Base-by-base conservation (phyloP, 805 yeast species). In the Candida caryicola region DNA sequence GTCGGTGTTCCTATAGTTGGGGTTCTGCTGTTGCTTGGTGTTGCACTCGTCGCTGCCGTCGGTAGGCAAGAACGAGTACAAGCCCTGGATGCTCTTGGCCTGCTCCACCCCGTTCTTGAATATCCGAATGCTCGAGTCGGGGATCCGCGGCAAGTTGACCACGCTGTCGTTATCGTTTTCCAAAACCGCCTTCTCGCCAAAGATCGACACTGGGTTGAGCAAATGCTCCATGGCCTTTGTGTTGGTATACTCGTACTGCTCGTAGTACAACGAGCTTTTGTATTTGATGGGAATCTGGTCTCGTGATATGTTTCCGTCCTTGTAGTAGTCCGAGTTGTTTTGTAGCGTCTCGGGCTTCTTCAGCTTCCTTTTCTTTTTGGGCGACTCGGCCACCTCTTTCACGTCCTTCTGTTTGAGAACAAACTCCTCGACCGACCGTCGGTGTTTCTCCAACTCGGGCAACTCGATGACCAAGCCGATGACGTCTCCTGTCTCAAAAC, bases 231-330 rank as follows among this genome's bases (percentile, higher is more conserved):
- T 82, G 25, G 71, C 73, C 45, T 77, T 81, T 0, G 87, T 76
- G 3, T 79, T 64, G 4, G 80, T 74, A 52, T 85, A 87, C 57
- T 93, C 97, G 42, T 79, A 82, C 50, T 83, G 87, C 57, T 93
- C 99, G 56, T 81, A 89, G 62, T 78, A 89, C 18, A 87, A 63
- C 33, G 82, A 81, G 40, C 76, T 81, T 53, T 82, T 85, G 62
- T 84, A 88, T 49, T 84, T 74, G 35, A 93, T 85, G 1, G 97
- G 96, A 36, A 85, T 82, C 51, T 91, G 88, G 52, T 89, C 97
- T 39, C 98, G 73, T 2, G 76, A 60, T 12, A 85, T 66, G 47
- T 83, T 82, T 14, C 45, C 58, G 43, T 52, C 32, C 4, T 36
- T 47, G 16, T 30, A 34, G 33, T 45, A 46, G 14, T 33, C 35